These are phyloP conservation scores for Stellera chamaejasme DNA, from an alignment of 345 rosid species.

Conservation along the genomic window DNA sequence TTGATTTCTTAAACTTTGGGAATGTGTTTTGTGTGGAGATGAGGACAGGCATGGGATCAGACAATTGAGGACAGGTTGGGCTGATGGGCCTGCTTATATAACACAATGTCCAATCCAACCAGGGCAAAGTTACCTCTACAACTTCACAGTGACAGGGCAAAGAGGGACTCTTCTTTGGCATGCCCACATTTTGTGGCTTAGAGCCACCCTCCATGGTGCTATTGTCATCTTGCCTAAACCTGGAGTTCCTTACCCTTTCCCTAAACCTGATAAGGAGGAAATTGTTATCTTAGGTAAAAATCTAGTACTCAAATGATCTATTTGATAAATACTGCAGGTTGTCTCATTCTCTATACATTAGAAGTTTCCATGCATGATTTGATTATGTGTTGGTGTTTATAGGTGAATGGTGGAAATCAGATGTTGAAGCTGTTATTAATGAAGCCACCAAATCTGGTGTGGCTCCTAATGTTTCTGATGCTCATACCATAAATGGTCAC, in stretches of 20 bases:
- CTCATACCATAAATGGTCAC: conserved; percentile 81
- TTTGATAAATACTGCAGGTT: too few relatives aligned
- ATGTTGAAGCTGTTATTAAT: conserved; percentile 62
- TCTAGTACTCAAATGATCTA: too few relatives aligned
- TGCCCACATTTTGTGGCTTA: conserved; percentile 90
- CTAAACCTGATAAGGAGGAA: conserved; percentile 58
- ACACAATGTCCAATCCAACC: conserved; percentile 91
- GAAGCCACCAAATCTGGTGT: conserved; percentile 64
- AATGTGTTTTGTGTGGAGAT: not conserved
- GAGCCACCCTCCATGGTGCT: conserved; percentile 87
- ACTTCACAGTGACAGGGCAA: conserved; percentile 70
- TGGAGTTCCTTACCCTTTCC: conserved; percentile 84
- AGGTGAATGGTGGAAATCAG: conserved; percentile 99
- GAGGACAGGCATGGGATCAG: conserved; percentile 74
- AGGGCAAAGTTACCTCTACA: conserved; percentile 56
- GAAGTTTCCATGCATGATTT: not conserved
- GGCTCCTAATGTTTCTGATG: conserved; percentile 87
- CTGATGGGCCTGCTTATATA: conserved; percentile 86
- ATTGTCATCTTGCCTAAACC: conserved; percentile 71
- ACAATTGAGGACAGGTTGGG: conserved; percentile 80
- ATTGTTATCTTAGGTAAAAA: conserved; percentile 35
- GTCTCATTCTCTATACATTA: not conserved
- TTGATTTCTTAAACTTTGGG: not conserved
- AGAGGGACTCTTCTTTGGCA: conserved; percentile 86
- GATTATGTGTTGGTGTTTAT: not conserved